Conservation (phyloP, 2,329 filamentous ascomycete species). For the Cladosporium sp. region DNA sequence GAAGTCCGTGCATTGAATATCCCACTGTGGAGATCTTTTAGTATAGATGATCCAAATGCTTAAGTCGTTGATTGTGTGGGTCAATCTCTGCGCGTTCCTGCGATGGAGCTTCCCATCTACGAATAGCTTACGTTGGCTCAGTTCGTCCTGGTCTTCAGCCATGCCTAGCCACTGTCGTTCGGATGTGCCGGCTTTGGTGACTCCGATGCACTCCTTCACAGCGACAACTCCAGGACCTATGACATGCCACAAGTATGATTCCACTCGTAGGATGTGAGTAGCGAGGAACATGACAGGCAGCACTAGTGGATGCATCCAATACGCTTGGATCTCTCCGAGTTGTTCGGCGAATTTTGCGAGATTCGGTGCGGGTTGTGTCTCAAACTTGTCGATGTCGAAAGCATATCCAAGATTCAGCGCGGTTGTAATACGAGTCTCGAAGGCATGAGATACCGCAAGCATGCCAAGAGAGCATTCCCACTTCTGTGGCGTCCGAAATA, state of each 20-base stretch:
- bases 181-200: slow-evolving; percentile 16
- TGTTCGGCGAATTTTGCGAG: too few relatives aligned
- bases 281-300: slow-evolving; percentile 13
- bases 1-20: not conserved
- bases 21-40: slow-evolving; percentile 15
- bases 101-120: slow-evolving; percentile 11
- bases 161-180: not conserved
- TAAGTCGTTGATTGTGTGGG: slow-evolving; percentile 15
- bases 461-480: slow-evolving; percentile 13
- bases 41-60: slow-evolving; percentile 13
- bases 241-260: slow-evolving; percentile 3
- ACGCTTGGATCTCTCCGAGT: too few relatives aligned
- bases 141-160: not conserved
- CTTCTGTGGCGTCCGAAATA: slow-evolving; percentile 17
- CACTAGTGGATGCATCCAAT: slow-evolving; percentile 4
- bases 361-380: not conserved
- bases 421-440: slow-evolving; percentile 13
- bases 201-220: slow-evolving; percentile 13
- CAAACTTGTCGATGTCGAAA: slow-evolving; percentile 12
- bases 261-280: slow-evolving; percentile 1
- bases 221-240: slow-evolving; percentile 9
- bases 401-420: slow-evolving; percentile 14
- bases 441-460: slow-evolving; percentile 13
- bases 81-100: slow-evolving; percentile 12
- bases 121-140: not conserved